A percentile compares a stretch with the other conserved stretches of the same genome.
phyloP scores from a whole-genome alignment of 1,284 basidiomycete species.

The Heterobasidion occidentale region DNA sequence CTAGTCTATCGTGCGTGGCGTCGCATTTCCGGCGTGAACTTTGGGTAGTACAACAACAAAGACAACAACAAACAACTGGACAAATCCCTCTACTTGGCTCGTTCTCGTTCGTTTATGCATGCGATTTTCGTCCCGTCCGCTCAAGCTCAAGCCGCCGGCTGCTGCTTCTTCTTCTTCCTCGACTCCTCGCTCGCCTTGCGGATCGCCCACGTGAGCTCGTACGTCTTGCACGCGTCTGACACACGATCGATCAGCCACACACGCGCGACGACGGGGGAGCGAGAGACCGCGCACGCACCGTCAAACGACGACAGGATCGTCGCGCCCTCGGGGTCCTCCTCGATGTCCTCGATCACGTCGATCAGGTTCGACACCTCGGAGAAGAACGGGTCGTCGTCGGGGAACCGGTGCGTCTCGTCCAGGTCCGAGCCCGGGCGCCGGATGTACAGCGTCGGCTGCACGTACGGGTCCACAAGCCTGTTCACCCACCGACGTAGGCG shows the following conservation, averaged over 20 bases:
- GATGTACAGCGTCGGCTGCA: conserved; percentile 77
- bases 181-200: conserved; percentile 62
- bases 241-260: neutral
- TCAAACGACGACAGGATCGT: conserved; percentile 71
- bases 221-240: conserved; percentile 79
- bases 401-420: conserved; percentile 71
- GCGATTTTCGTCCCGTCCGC: too few species aligned
- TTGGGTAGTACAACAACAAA: too few species aligned
- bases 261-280: neutral
- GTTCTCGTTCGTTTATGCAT: too few species aligned
- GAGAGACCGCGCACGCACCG: conserved; percentile 34
- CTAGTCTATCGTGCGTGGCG: too few species aligned
- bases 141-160: neutral
- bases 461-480: conserved; percentile 85
- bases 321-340: conserved; percentile 60
- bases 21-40: too few species aligned
- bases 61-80: too few species aligned
- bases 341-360: conserved; percentile 76
- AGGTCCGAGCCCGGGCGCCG: conserved; percentile 81
- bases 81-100: too few species aligned
- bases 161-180: conserved; percentile 13
- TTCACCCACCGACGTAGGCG: too few species aligned
- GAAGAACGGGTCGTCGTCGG: conserved; percentile 89
- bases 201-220: conserved; percentile 86
- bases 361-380: conserved; percentile 82